Evolutionary conservation across 78 protist genomes (phyloP).

Genomic region (Abeoforma whisleri): DNA sequence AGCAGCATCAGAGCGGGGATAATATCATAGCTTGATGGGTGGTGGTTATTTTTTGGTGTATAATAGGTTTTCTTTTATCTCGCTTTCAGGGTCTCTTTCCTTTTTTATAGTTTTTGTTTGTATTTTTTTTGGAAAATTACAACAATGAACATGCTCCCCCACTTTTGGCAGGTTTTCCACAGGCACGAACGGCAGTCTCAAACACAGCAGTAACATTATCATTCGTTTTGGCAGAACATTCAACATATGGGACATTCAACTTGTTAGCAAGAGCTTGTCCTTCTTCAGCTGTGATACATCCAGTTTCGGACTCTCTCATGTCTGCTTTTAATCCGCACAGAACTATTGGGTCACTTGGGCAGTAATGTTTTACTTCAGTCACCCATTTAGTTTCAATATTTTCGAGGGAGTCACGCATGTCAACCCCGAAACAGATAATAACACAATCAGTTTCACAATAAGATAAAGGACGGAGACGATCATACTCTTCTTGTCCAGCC

Average conservation of each 20-base stretch:
- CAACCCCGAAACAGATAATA: neutral
- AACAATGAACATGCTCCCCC: neutral
- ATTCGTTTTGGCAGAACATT: conserved; percentile 4
- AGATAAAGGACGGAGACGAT: neutral
- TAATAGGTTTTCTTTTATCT: no score
- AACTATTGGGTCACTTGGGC: neutral
- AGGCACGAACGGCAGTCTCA: conserved; percentile 9
- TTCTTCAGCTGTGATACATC: neutral
- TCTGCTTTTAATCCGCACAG: neutral
- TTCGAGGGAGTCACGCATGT: neutral
- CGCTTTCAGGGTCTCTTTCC: no score
- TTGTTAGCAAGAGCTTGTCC: conserved; percentile 1
- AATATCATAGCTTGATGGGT: no score
- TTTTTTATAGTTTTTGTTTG: no score
- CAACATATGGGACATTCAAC: neutral
- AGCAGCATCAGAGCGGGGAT: no score
- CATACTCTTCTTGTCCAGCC: conserved; percentile 19
- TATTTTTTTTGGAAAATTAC: no score
- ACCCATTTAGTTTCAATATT: conserved; percentile 6
- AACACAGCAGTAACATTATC: conserved; percentile 4
- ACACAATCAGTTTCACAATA: neutral
- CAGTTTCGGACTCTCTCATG: neutral
- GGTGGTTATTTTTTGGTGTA: no score
- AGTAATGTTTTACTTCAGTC: conserved; percentile 1
- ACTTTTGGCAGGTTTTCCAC: neutral